Base-by-base conservation (phyloP, 306 rosid genomes). In the Trifolium fragiferum region DNA sequence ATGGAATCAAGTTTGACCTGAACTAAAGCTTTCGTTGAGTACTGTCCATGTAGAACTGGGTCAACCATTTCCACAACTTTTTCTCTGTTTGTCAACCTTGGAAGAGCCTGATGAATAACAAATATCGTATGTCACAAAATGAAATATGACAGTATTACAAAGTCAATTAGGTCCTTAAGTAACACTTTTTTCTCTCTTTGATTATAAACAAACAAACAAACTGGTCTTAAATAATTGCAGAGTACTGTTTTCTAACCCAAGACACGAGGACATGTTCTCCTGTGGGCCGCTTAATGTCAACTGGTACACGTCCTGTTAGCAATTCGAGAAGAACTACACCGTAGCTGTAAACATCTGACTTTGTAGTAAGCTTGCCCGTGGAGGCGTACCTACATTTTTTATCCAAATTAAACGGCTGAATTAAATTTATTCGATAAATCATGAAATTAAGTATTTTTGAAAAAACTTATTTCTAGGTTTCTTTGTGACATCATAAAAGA, bases 261-360 rank as follows among this genome's bases (percentile, higher is more conserved):
- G 97, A 85, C 74, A 95, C 99, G 41, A 95, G 99, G 61, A 92
- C 93, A 58, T 95, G 98, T 78, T 92, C 96, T 72, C 98, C 98
- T 2, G 87, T 82, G 19, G 97, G 88, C 14, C 98, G 79, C 72
- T 88, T 90, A 62, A 85, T 86, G 71, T 95, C 98, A 18, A 95
- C 90, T 0, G 99, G 97, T 16, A 92, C 89, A 15, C 99, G 92
- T 70, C 99, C 99, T 2, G 99, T 95, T 19, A 95, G 79, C 60
- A 95, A 81, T 89, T 92, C 99, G 3, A 95, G 80, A 77, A 95
- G 98, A 67, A 95, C 98, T 64, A 95, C 97, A 0, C 99, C 99
- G 12, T 86, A 95, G 89, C 93, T 92, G 80, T 87, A 95, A 10
- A 95, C 98, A 66, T 95, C 99, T 53, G 96, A 92, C 80, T 90